Base-by-base conservation (phyloP, 495 filamentous ascomycete species). In the Penicillium malachiteum region DNA sequence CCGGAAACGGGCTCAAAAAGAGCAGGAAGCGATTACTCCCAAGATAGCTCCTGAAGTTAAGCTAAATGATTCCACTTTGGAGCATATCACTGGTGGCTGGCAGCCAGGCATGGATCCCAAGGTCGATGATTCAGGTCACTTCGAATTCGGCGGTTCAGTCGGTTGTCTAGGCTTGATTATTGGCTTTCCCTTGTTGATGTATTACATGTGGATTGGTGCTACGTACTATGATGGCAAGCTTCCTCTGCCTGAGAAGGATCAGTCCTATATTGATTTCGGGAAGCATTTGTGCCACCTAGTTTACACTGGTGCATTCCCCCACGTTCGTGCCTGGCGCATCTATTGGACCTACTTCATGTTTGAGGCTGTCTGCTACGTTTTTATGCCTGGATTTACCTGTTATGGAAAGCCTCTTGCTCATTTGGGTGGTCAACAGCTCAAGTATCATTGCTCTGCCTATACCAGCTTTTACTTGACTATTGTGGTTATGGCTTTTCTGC, bases 171-270 rank as follows among this genome's bases (percentile, higher is more conserved):
- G 79, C 40, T 83, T 95, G 76, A 97, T 97, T 90, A 72, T 91
- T 51, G 87, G 84, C 46, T 97, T 96, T 71, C 93, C 93, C 13
- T 31, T 86, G 21, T 74, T 97, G 44, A 97, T 97, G 93, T 97
- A 87, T 78, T 97, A 96, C 75, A 92, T 97, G 90, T 97, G 90
- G 89, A 86, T 96, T 65, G 93, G 93, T 18, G 88, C 92, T 8
- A 91, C 85, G 8, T 90, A 91, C 72, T 97, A 96, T 71, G 77
- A 89, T 68, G 91, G 91, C 41, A 81, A 87, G 53, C 73, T 93
- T 13, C 94, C 93, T 11, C 65, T 75, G 33, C 91, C 85, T 11
- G 70, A 73, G 14, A 40, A 71, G 8, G 83, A 77, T 21, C 78
- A 96, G 72, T 79, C 75, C 52, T 75, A 81, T 46, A 31, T 49